Base-by-base conservation (phyloP, 2,329 filamentous ascomycete genomes). In the Delphinella strobiligena region DNA sequence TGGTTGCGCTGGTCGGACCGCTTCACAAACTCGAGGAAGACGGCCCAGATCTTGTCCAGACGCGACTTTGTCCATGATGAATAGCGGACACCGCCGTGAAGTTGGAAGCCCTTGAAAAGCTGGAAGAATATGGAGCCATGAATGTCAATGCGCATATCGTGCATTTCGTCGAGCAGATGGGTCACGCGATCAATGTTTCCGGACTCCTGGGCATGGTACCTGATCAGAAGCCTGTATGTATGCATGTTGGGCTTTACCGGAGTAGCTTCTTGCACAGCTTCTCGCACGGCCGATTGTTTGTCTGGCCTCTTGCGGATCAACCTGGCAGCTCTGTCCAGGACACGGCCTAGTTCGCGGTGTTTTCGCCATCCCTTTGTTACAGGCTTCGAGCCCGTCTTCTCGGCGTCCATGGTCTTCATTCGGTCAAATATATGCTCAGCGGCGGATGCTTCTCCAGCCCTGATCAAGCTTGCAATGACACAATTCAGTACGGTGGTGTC, bases 401-500 rank as follows among this genome's bases (percentile, higher is more conserved):
- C 52, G 24, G 61, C 55, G 42, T 78, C 67, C 19, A 75, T 65
- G 2, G 61, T 62, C 58, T 87, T 88, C 88, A 98, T 96, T 44
- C 79, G 78, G 42, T 76, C 66, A 52, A 95, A 95, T 9, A 94
- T 75, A 44, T 81, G 72, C 49, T 89, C 78, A 2, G 88, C 91
- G 0, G 84, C 79, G 5, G 69, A 63, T 30, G 80, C 74, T 54
- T 98, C 88, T 31, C 81, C 80, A 11, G 80, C 78, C 41, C 77
- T 71, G 32, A 95, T 68, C 15, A 96, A 71, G 2, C 86, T 79
- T 0, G 78, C 71, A 45, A 96, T 83, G 51, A 95, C 78, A 50
- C 82, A 84, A 54, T 96, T 96, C 58, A 96, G 69, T 11, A 87
- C 81, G 2, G 82, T 70, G 0, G 84, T 88, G 57, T 96, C 89